Conservation (phyloP, 192 early-diverging fungal species). For the Gryganskiella cystojenkinii region DNA sequence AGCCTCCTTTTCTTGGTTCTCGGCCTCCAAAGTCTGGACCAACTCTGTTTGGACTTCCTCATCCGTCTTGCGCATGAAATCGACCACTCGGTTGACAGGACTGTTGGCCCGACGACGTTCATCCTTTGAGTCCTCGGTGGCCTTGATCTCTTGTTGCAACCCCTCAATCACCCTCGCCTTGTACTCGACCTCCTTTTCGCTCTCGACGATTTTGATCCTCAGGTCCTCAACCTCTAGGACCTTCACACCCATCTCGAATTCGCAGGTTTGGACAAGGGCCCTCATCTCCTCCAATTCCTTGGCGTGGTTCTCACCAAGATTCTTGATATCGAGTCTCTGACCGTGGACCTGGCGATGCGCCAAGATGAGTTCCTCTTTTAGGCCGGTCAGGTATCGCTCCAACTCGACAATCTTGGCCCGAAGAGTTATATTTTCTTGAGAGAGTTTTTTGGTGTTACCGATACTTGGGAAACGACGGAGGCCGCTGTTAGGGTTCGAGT, state of each 20-base stretch:
- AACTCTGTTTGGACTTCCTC: not conserved
- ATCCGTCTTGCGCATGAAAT: not conserved
- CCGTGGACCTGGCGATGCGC: constrained; percentile 25
- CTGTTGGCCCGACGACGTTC: no score
- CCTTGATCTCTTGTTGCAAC: not conserved
- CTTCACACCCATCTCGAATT: constrained; percentile 22
- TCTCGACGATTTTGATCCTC: not conserved
- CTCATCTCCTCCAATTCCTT: constrained; percentile 1
- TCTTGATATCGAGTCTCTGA: constrained; percentile 20
- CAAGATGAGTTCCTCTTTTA: constrained; percentile 44
- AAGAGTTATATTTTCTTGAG: constrained; percentile 20
- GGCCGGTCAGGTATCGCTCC: constrained; percentile 37
- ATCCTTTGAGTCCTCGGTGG: not conserved
- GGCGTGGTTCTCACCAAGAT: not conserved
- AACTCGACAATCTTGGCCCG: constrained; percentile 36
- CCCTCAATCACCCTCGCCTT: constrained; percentile 2
- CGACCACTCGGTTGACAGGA: not conserved
- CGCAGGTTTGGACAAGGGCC: constrained; percentile 9
- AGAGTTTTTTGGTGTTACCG: constrained; percentile 35
- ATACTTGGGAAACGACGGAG: constrained; percentile 33
- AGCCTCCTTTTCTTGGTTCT: constrained; percentile 26
- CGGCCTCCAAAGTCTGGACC: constrained; percentile 9
- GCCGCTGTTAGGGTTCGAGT: constrained; percentile 25
- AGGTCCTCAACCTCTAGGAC: constrained; percentile 12
- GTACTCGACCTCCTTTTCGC: constrained; percentile 2